Conservation (phyloP, 176 grass and related monocot genomes). For the Urochloa ruziziensis region DNA sequence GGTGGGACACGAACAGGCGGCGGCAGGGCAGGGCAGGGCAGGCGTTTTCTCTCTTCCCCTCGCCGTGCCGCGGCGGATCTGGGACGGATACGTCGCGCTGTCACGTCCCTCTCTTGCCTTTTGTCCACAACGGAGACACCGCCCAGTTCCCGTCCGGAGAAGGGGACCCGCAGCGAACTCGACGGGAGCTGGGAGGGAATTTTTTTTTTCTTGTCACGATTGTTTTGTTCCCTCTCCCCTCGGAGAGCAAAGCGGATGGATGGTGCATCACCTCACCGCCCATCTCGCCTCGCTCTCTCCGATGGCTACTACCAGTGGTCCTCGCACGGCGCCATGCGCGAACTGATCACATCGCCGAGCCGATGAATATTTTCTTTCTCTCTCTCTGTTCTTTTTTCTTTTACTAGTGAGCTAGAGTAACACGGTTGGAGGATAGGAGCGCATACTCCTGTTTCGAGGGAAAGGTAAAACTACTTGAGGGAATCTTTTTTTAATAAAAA, state of each 20-base stretch:
- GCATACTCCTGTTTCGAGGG: background rate
- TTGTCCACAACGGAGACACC: slow-evolving; percentile 14
- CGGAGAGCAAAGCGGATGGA: background rate
- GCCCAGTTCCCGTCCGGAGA: background rate
- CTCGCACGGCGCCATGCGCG: background rate
- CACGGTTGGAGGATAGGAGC: background rate
- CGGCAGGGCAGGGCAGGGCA: too few relatives aligned
- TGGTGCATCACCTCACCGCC: background rate
- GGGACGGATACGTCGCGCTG: slow-evolving; percentile 29
- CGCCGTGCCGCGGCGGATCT: background rate
- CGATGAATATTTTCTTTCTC: background rate
- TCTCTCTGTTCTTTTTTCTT: too few relatives aligned
- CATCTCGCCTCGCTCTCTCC: slow-evolving; percentile 14
- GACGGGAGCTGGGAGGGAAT: background rate
- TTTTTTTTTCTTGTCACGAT: background rate
- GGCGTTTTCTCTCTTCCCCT: background rate
- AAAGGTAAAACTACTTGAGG: too few relatives aligned
- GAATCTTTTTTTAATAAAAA: too few relatives aligned
- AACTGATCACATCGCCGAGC: background rate
- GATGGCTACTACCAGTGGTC: background rate
- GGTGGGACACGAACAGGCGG: background rate
- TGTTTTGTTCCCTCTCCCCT: background rate
- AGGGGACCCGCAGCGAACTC: slow-evolving; percentile 5
- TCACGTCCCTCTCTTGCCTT: slow-evolving; percentile 40
- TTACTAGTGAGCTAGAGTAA: too few relatives aligned